Evolutionary conservation across 2,329 filamentous ascomycete species (phyloP).

Genomic region (Arthrobotrys pseudoclavata): DNA sequence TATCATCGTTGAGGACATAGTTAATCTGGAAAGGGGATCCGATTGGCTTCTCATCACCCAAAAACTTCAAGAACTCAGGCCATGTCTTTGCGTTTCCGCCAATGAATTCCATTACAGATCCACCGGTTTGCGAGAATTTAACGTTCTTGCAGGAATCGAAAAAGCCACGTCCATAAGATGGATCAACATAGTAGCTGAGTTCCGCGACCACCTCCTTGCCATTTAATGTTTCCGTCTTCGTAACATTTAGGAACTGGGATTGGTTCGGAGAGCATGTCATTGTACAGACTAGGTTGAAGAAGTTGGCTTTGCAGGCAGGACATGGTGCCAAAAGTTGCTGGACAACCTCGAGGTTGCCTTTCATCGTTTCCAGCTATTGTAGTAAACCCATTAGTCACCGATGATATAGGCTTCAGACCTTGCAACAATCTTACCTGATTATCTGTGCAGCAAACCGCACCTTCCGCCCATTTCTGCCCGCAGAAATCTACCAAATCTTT

Average conservation of each 20-base stretch:
- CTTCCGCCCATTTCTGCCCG: slow-evolving; percentile 85
- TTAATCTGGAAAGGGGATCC: slow-evolving; percentile 99
- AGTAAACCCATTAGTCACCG: slow-evolving; percentile 26
- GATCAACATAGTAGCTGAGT: slow-evolving; percentile 87
- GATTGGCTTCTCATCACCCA: slow-evolving; percentile 89
- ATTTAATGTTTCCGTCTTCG: slow-evolving; percentile 73
- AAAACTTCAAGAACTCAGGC: slow-evolving; percentile 85
- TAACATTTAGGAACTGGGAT: slow-evolving; percentile 94
- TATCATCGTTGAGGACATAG: slow-evolving; percentile 76
- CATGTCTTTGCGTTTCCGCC: slow-evolving; percentile 95
- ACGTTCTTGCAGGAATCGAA: slow-evolving; percentile 99
- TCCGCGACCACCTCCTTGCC: slow-evolving; percentile 81
- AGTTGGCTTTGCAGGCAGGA: slow-evolving; percentile 97
- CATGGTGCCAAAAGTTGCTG: slow-evolving; percentile 92
- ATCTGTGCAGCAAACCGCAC: slow-evolving; percentile 84
- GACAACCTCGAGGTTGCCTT: slow-evolving; percentile 86
- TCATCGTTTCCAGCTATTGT: slow-evolving; percentile 79
- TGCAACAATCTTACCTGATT: slow-evolving; percentile 75
- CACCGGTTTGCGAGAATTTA: slow-evolving; percentile 95
- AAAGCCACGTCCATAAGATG: slow-evolving; percentile 86
- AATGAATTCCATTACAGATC: slow-evolving; percentile 94
- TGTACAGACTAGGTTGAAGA: slow-evolving; percentile 97
- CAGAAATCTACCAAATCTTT: slow-evolving; percentile 86
- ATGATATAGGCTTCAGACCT: background rate
- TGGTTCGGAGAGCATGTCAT: slow-evolving; percentile 99